Percentiles rank a stretch among this genome's conserved stretches.
Conservation (phyloP, 1,284 basidiomycete genomes). For the Papiliotrema flavescens region DNA sequence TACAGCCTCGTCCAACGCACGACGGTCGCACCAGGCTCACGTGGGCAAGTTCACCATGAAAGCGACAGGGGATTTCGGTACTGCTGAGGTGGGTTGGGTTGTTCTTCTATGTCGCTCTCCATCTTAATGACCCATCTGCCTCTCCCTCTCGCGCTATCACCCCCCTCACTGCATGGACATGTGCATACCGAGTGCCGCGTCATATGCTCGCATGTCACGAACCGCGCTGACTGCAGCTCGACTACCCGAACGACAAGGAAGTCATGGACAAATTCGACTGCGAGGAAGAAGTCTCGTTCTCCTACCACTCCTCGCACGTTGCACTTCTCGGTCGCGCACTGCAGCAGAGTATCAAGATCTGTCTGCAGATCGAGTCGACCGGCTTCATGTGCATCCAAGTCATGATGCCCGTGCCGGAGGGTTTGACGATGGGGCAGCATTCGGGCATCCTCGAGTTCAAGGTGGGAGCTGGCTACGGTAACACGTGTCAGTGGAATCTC, state of each 20-base stretch:
- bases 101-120: too few species aligned
- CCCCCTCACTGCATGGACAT: too few species aligned
- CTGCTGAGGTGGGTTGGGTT: conserved; percentile 65
- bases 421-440: conserved; percentile 51
- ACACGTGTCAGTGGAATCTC: background rate
- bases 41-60: conserved; percentile 69
- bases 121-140: too few species aligned
- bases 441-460: conserved; percentile 75
- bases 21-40: conserved; percentile 17
- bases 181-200: too few species aligned
- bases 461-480: conserved; percentile 53
- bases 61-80: conserved; percentile 73
- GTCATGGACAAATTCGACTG: conserved; percentile 87
- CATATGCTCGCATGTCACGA: background rate
- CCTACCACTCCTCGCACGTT: conserved; percentile 76
- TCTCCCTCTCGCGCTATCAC: too few species aligned
- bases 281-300: conserved; percentile 62
- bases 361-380: conserved; percentile 71
- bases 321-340: conserved; percentile 66
- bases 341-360: conserved; percentile 76
- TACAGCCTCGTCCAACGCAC: conserved; percentile 17
- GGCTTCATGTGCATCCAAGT: conserved; percentile 82
- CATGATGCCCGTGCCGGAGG: conserved; percentile 61
- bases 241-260: conserved; percentile 85
- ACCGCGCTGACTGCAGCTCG: conserved; percentile 60